A percentile compares a stretch with the other conserved stretches of the same genome.
Conservation (phyloP, 352 stramenopile species). For the Phytophthora megakarya region DNA sequence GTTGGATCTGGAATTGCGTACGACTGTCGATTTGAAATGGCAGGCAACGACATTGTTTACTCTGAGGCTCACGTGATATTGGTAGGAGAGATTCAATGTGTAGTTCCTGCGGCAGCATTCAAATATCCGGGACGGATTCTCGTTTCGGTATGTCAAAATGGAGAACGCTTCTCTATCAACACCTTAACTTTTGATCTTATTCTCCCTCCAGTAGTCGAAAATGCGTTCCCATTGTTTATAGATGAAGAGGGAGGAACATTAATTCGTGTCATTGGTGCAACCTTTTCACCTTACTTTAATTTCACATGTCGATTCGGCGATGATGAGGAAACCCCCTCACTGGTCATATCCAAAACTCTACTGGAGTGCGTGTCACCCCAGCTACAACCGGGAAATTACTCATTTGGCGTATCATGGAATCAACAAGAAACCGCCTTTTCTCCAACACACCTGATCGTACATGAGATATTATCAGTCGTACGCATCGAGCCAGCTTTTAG, state of each 20-base stretch:
- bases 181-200: constrained; percentile 33
- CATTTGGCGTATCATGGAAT: constrained; percentile 48
- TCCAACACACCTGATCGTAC: constrained; percentile 9
- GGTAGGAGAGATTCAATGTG: constrained; percentile 18
- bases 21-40: constrained; percentile 39
- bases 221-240: constrained; percentile 24
- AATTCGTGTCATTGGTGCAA: constrained; percentile 30
- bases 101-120: not conserved
- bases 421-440: constrained; percentile 31
- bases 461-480: constrained; percentile 27
- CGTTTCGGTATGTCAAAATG: constrained; percentile 44
- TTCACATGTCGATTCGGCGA: constrained; percentile 34
- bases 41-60: constrained; percentile 1
- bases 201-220: constrained; percentile 12
- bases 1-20: constrained; percentile 14
- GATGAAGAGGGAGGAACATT: constrained; percentile 16
- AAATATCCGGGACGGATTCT: constrained; percentile 5
- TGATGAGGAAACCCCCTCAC: constrained; percentile 1
- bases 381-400: constrained; percentile 35
- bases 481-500: constrained; percentile 31
- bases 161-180: constrained; percentile 39
- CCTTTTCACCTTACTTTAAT: constrained; percentile 12
- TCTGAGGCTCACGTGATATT: constrained; percentile 11
- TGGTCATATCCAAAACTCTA: constrained; percentile 25
- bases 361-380: constrained; percentile 37